Base-by-base conservation (phyloP, 768 basidiomycete genomes). In the Phlebiopsis flavidoalba region DNA sequence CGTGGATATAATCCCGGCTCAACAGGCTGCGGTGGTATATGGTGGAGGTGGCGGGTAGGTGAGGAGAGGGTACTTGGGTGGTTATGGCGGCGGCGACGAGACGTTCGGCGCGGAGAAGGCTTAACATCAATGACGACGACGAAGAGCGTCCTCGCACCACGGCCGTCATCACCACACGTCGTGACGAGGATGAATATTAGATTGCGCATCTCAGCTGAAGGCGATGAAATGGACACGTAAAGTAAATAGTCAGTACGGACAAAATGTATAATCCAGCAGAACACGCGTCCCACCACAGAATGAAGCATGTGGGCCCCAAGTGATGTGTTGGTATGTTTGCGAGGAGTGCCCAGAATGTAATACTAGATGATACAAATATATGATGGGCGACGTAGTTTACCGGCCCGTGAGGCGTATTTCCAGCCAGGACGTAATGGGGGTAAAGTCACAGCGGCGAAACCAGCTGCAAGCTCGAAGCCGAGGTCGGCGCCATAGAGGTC, bases 51-150 rank as follows among this genome's bases (percentile, higher is more conserved):
- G n/a, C n/a, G n/a, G n/a, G n/a, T n/a, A n/a, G n/a, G n/a, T n/a
- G n/a, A n/a, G 33, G 40, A 19, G 14, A 31, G 21, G 6, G 17
- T n/a, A 17, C n/a, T n/a, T 35, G 14, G 64, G 63, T 40, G 60
- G 59, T 6, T 58, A 63, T 43, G 63, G 65, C 33, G 51, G 60
- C 19, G 33, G 52, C 45, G 62, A 65, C 33, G 81, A 83, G 52
- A 83, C 83, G 2, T 83, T 78, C 67, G 81, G 82, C 3, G 80
- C 76, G 7, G 83, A 83, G 65, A 73, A n/a, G 78, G n/a, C 66
- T 83, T 57, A 79, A 76, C 55, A 71, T 83, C 47, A 66, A 72
- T 36, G 69, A 67, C 47, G 60, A 73, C 19, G 70, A 72, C 40
- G 74, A 75, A 12, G 73, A 73, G 40, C 69, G 71, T 10, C 59